Base-by-base conservation (phyloP, 192 early-diverging fungal species). In the Cladochytrium replicatum region DNA sequence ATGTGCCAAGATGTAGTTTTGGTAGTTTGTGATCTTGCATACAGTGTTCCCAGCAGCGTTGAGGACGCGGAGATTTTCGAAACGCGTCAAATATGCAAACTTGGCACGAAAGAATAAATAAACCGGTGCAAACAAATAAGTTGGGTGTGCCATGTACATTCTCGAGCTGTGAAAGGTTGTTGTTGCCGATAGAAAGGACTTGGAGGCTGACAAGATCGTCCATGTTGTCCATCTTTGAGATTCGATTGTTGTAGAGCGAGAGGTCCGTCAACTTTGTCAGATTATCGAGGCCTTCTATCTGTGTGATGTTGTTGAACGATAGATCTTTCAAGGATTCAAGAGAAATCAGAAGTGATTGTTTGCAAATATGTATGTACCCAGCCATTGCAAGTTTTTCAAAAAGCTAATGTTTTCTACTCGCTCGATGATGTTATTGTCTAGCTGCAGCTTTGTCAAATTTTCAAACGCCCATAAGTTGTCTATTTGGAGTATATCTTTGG, bases 391-490 rank as follows among this genome's bases (percentile, higher is more conserved):
- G 48, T 81, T 77, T 42, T 61, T 67, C 29, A 81, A 43, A 44
- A 74, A 76, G 21, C 47, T 49, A 29, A 81, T 62, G 52, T 80
- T 80, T 59, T 81, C 78, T 23, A 81, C 80, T 49, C 61, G 61
- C 54, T 81, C 78, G 34, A 81, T 80, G 50, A 81, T 81, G 48
- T 81, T 81, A 58, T 81, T 81, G 57, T 81, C 78, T 7, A 81
- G 61, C 49, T 81, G 78, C 46, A 81, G 59, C 41, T 77, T 81
- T 7, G 68, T 72, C 32, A 81, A 61, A 48, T 78, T 80, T 46
- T 66, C 59, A 48, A 71, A 76, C 25, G 61, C 60, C 74, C 77
- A 81, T 17, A 81, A 54, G 50, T 81, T 80, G 50, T 81, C 76
- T 32, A 81, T 81, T 39, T 80, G 72, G 19, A 81, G 56, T 34